phyloP scores from a whole-genome alignment of 768 basidiomycete genomes.

The Panaeolus cyanescens region DNA sequence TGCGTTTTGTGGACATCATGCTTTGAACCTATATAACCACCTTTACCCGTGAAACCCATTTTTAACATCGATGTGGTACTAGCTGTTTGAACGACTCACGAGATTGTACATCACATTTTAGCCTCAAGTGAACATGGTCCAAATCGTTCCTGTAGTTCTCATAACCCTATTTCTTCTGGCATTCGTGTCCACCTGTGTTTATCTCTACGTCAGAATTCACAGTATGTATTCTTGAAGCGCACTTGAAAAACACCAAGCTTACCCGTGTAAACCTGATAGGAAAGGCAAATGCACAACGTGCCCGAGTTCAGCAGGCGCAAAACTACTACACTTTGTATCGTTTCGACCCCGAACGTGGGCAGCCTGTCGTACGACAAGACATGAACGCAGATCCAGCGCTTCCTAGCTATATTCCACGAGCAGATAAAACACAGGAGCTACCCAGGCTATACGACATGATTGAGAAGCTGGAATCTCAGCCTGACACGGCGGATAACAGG shows the following conservation, averaged over 20 bases:
- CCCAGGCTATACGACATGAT: background rate
- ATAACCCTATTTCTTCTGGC: background rate
- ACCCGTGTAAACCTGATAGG: background rate
- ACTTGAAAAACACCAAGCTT: background rate
- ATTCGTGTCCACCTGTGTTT: background rate
- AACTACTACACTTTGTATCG: background rate
- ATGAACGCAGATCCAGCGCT: background rate
- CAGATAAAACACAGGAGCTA: background rate
- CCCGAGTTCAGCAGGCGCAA: background rate
- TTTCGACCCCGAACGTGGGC: background rate
- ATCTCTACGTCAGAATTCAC: background rate
- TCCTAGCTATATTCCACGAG: background rate
- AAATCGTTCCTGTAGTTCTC: background rate
- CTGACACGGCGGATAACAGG: background rate
- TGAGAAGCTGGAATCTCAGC: background rate
- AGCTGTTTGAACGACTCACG: too few species aligned
- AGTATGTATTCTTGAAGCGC: background rate
- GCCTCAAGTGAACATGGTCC: background rate
- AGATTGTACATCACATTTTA: too few species aligned
- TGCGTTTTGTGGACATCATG: too few species aligned
- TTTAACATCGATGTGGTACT: too few species aligned
- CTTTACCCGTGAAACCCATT: too few species aligned
- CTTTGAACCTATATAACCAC: too few species aligned
- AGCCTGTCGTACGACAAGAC: background rate
- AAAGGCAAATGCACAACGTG: background rate